Evolutionary conservation across 257 asterid genomes (phyloP), one percentile per base, ranked within the genome.

Genomic region (Petunia secreta): DNA sequence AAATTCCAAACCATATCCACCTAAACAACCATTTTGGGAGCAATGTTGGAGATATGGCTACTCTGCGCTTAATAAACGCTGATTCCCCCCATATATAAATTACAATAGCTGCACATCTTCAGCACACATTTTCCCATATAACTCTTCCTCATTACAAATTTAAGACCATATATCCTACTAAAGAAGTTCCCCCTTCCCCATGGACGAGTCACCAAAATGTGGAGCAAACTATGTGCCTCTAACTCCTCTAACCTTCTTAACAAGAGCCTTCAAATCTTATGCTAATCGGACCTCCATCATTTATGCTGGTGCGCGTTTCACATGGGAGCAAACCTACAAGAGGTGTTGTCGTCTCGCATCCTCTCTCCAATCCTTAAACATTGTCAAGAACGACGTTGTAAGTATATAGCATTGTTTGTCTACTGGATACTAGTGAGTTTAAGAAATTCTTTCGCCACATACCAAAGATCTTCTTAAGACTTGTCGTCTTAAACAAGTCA

Each of bases 291-390:
- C 83, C 2, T 95, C 99, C 1, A 57, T 92, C 59, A 88, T 92
- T 8, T 90, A 95, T 41, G 88, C 87, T 0, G 44, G 73, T 3
- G 78, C 87, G 0, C 88, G 81, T 1, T 93, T 93, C 90, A 93
- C 90, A 6, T 95, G 98, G 97, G 80, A 68, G 2, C 91, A 92
- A 59, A 95, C 99, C 5, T 86, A 92, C 46, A 59, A 88, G 37
- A 84, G 98, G 60, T 94, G 97, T 39, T 69, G 91, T 79, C 95
- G 97, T 73, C 92, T 95, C 0, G 98, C 98, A 53, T 90, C 97
- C 40, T 80, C 97, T 50, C 94, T 95, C 80, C 83, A 64, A 0
- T 78, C 92, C 0, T 81, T 90, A 60, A 91, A 89, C 69, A 55
- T 94, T 6, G 84, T 64, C 77, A 89, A 89, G 75, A 91, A 91